Percentiles rank a stretch among this genome's conserved stretches.
These are phyloP conservation scores for Marasmius tenuissimus DNA, from an alignment of 1,284 basidiomycete species.

Conservation along the genomic window DNA sequence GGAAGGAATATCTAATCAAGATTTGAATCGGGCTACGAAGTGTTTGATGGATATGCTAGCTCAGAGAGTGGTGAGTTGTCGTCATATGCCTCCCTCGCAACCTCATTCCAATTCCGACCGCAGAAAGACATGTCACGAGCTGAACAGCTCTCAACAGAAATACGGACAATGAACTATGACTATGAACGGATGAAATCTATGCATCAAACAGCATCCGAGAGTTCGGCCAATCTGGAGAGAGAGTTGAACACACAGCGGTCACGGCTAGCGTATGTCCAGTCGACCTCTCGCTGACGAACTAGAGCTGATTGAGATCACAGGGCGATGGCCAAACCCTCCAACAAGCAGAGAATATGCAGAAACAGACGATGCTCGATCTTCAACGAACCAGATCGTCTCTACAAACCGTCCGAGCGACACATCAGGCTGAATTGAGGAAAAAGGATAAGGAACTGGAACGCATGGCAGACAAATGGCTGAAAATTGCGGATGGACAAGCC, in stretches of 20 bases:
- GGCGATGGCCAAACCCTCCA: conserved; percentile 54
- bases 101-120: conserved; percentile 2
- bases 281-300: neutral
- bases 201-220: conserved; percentile 55
- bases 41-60: conserved; percentile 79
- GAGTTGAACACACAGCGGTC: conserved; percentile 76
- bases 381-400: conserved; percentile 64
- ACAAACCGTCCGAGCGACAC: conserved; percentile 63
- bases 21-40: conserved; percentile 69
- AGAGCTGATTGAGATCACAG: conserved; percentile 33
- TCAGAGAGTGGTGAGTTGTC: conserved; percentile 70
- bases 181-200: conserved; percentile 74
- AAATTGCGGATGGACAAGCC: conserved; percentile 65
- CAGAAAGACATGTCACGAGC: conserved; percentile 82
- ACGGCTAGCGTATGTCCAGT: conserved; percentile 57
- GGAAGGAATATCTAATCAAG: conserved; percentile 55
- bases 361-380: conserved; percentile 64
- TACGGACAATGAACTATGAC: conserved; percentile 81
- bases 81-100: neutral
- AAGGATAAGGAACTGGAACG: conserved; percentile 81
- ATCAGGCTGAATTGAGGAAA: conserved; percentile 78
- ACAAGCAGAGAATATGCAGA: conserved; percentile 62
- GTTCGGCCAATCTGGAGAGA: conserved; percentile 67
- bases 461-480: conserved; percentile 75
- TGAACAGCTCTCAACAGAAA: conserved; percentile 73